Evolutionary conservation across 176 grass and related monocot genomes (phyloP).

Genomic region (Oryza rufipogon): DNA sequence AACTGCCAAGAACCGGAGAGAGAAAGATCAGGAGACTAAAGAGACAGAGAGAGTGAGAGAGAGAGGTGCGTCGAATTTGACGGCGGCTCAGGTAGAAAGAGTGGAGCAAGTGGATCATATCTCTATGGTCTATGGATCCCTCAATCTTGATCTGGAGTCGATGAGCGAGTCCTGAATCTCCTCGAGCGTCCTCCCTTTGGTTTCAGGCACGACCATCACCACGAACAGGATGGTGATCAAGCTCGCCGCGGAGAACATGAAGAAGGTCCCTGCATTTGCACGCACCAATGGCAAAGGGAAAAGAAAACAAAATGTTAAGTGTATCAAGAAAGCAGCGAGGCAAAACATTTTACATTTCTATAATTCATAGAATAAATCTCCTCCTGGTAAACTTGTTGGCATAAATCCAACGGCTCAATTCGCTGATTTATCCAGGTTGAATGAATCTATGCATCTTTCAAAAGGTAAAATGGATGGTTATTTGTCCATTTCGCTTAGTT

Average conservation of each 20-base stretch:
- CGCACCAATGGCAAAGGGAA: neutral
- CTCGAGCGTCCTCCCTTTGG: conserved; percentile 81
- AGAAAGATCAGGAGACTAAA: neutral
- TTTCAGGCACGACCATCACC: conserved; percentile 69
- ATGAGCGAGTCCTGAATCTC: conserved; percentile 72
- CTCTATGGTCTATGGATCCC: neutral
- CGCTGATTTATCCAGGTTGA: neutral
- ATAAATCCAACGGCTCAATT: neutral
- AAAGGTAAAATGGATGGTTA: neutral
- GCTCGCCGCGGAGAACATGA: conserved; percentile 71
- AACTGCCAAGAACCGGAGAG: neutral
- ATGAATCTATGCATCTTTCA: too few relatives aligned
- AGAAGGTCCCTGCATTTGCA: conserved; percentile 65
- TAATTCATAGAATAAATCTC: neutral
- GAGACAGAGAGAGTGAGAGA: neutral
- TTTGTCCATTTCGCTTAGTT: neutral
- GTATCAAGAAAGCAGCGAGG: neutral
- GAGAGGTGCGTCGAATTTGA: too few relatives aligned
- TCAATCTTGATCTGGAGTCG: conserved; percentile 43
- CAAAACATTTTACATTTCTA: neutral
- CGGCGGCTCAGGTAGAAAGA: neutral
- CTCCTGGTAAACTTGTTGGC: neutral
- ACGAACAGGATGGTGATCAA: conserved; percentile 65
- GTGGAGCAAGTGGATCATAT: too few relatives aligned
- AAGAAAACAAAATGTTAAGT: neutral